phyloP scores from a whole-genome alignment of 176 grass and related monocot species.

The Chloris gayana region DNA sequence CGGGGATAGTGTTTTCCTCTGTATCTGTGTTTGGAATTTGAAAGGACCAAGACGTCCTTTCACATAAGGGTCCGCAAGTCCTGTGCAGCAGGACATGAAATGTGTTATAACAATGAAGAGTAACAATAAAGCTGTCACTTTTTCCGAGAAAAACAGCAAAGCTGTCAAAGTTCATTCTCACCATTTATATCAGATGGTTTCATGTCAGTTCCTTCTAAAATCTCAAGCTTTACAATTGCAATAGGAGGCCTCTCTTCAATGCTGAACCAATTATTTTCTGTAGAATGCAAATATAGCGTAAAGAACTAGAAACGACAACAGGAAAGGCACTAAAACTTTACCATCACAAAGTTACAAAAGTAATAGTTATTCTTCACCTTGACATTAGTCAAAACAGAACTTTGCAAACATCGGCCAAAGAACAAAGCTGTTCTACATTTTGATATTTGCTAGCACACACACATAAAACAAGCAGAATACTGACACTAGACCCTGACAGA shows the following conservation, averaged over 20 bases:
- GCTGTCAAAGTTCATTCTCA: slow-evolving; percentile 35
- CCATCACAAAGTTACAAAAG: neutral
- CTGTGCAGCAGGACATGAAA: slow-evolving; percentile 43
- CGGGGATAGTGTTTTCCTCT: slow-evolving; percentile 78
- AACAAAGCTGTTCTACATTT: neutral
- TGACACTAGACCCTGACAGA: slow-evolving; percentile 10
- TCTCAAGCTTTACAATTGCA: slow-evolving; percentile 78
- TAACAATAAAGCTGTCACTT: no score
- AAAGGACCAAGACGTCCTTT: slow-evolving; percentile 74
- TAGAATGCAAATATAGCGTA: slow-evolving; percentile 9
- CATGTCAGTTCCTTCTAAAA: slow-evolving; percentile 93
- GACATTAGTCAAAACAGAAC: slow-evolving; percentile 14
- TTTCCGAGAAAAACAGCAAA: slow-evolving; percentile 24
- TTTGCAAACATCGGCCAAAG: slow-evolving; percentile 15
- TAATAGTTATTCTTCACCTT: slow-evolving; percentile 8
- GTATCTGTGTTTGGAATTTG: slow-evolving; percentile 85
- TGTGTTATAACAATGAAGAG: slow-evolving; percentile 29
- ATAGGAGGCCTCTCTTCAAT: slow-evolving; percentile 83
- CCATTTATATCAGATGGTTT: slow-evolving; percentile 95
- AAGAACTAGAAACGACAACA: slow-evolving; percentile 24
- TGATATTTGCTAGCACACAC: slow-evolving; percentile 24
- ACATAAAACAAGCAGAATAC: slow-evolving; percentile 24
- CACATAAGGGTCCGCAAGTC: slow-evolving; percentile 91
- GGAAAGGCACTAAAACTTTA: slow-evolving; percentile 2
- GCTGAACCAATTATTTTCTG: slow-evolving; percentile 84